Evolutionary conservation across 768 basidiomycete genomes (phyloP), one percentile per base, ranked within the genome.

Genomic region (Pleurotus tuber-regium): DNA sequence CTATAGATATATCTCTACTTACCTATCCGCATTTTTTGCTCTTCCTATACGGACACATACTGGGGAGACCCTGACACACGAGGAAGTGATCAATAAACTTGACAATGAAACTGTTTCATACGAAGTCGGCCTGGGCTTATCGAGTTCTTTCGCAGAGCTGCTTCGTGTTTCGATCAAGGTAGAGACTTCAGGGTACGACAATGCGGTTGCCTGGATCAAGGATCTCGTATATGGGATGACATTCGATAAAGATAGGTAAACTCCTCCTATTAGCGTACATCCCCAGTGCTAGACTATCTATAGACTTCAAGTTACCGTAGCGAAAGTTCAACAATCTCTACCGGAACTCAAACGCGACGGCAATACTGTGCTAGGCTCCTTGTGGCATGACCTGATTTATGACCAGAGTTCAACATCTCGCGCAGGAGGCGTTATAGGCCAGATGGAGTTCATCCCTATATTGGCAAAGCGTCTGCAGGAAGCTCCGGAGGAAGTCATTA

Each of bases 281-380:
- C 25, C 46, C 38, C 11, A 16, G 31, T n/a, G n/a, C n/a, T n/a
- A n/a, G n/a, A n/a, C n/a, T n/a, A n/a, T n/a, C n/a, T 11, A 16
- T 57, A 96, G 95, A 43, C 71, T 99, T 28, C 83, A 86, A 59
- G 83, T 98, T 43, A 84, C 83, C 23, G 75, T 90, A 40, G 92
- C 93, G 12, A 98, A 97, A 68, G 81, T 92, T 19, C 84, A 89
- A 38, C 96, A 98, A 65, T 85, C 84, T 16, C 75, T 99, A 26
- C 96, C 97, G 2, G 87, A 93, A 63, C 72, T 90, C 59, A 98
- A 98, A 74, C 82, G 97, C 31, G 87, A 92, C 62, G 96, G 94
- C 10, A 82, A 72, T 61, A 86, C 80, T 24, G 89, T 98, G 9
- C 73, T 93, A 40, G 75, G 77, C 8, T 87, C 92, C 6, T 70